Evolutionary conservation across 768 basidiomycete species (phyloP).

Genomic region (Mycena metata): DNA sequence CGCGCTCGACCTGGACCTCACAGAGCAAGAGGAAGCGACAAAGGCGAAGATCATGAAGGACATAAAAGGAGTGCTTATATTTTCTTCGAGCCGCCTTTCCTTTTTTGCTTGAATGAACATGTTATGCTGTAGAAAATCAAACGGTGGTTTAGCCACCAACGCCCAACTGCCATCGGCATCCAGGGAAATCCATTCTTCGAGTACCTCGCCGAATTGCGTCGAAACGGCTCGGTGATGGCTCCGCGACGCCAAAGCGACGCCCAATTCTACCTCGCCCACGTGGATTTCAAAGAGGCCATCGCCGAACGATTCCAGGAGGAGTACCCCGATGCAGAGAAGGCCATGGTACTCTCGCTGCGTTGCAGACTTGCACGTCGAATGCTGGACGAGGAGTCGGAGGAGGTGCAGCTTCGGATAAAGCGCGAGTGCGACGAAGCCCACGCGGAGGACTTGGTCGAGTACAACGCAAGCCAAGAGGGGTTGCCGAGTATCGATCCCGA

Average conservation of each 20-base stretch:
- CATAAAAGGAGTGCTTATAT: background rate
- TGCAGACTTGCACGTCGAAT: background rate
- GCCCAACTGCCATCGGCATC: background rate
- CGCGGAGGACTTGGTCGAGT: background rate
- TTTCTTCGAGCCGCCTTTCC: no score
- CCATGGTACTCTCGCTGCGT: background rate
- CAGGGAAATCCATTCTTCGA: slow-evolving; percentile 11
- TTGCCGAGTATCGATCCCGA: slow-evolving; percentile 2
- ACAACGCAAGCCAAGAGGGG: background rate
- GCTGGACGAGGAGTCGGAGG: slow-evolving; percentile 6
- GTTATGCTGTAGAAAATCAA: slow-evolving; percentile 8
- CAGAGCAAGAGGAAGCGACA: background rate
- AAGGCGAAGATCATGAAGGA: background rate
- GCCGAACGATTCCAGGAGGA: background rate
- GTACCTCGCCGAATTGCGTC: background rate
- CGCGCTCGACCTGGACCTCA: slow-evolving; percentile 1
- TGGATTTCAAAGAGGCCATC: background rate
- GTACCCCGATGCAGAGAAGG: background rate
- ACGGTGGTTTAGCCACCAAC: slow-evolving; percentile 4
- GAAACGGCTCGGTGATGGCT: background rate
- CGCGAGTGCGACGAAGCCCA: background rate
- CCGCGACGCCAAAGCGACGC: background rate
- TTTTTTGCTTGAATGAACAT: no score
- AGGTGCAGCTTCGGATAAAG: background rate
- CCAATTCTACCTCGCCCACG: slow-evolving; percentile 11